Evolutionary conservation across 768 basidiomycete species (phyloP).

Genomic region (Termitomyces sp.): DNA sequence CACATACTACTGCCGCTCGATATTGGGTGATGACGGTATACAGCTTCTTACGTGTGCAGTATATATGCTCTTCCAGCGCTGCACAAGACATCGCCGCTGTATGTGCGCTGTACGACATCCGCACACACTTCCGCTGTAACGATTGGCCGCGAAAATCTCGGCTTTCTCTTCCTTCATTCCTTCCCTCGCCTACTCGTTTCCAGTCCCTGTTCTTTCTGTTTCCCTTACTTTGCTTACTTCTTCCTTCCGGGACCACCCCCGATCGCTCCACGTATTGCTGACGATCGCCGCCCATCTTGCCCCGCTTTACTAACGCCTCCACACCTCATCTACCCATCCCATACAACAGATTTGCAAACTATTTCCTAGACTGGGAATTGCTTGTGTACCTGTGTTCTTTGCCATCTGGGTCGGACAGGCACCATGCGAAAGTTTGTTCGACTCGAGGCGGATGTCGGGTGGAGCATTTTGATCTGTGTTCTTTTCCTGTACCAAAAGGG

Average conservation of each 20-base stretch:
- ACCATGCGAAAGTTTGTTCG: not conserved
- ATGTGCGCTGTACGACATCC: not conserved
- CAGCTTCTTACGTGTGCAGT: constrained; percentile 7
- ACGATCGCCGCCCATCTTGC: constrained; percentile 5
- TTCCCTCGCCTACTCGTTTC: not conserved
- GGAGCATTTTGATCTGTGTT: not conserved
- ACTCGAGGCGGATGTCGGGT: not conserved
- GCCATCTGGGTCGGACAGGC: constrained; percentile 1
- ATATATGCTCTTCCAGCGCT: not conserved
- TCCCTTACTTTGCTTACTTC: not conserved
- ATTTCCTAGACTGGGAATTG: not conserved
- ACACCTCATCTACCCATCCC: not conserved
- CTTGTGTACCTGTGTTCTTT: not conserved
- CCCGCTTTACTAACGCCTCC: not conserved
- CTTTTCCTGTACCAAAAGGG: constrained; percentile 1
- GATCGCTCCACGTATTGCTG: constrained; percentile 9
- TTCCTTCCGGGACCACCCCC: not conserved
- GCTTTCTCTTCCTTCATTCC: not conserved
- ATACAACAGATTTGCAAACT: not conserved
- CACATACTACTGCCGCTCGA: not conserved
- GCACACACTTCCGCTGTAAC: not conserved
- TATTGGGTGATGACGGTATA: not conserved
- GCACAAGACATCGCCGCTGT: not conserved
- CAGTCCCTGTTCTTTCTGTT: not conserved
- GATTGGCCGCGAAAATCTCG: not conserved